phyloP scores from a whole-genome alignment of 2,329 filamentous ascomycete species.

The Endocalyx cinctus region DNA sequence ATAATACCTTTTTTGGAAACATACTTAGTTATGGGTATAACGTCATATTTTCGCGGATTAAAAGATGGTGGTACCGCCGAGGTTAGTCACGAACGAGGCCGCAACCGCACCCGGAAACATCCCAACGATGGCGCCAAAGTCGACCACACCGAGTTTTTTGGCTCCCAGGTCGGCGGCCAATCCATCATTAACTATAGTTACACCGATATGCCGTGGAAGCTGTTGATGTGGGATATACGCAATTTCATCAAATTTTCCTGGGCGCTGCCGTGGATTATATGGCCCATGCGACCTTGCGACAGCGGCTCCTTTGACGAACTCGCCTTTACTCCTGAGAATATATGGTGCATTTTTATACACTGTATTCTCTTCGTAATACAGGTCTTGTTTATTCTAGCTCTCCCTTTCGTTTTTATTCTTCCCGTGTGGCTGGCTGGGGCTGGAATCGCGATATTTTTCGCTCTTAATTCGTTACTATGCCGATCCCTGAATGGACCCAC shows the following conservation, averaged over 20 bases:
- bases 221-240: conserved; percentile 49
- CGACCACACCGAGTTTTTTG: conserved; percentile 47
- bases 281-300: conserved; percentile 49
- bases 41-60: too few species aligned
- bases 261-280: conserved; percentile 57
- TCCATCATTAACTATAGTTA: conserved; percentile 58
- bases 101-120: conserved; percentile 1
- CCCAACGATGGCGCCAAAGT: too few species aligned
- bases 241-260: conserved; percentile 51
- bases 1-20: too few species aligned
- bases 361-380: conserved; percentile 55
- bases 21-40: too few species aligned
- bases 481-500: conserved; percentile 47
- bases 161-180: conserved; percentile 53
- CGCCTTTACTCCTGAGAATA: conserved; percentile 51
- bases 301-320: conserved; percentile 60
- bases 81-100: conserved; percentile 7
- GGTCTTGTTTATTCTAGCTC: conserved; percentile 51
- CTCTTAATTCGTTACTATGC: conserved; percentile 48
- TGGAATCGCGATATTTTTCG: conserved; percentile 39
- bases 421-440: conserved; percentile 43
- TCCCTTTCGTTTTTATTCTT: conserved; percentile 47
- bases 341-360: conserved; percentile 55
- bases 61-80: too few species aligned
- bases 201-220: conserved; percentile 49